Evolutionary conservation across 192 early-diverging fungal species (phyloP).

Genomic region (Lobosporangium transversale): DNA sequence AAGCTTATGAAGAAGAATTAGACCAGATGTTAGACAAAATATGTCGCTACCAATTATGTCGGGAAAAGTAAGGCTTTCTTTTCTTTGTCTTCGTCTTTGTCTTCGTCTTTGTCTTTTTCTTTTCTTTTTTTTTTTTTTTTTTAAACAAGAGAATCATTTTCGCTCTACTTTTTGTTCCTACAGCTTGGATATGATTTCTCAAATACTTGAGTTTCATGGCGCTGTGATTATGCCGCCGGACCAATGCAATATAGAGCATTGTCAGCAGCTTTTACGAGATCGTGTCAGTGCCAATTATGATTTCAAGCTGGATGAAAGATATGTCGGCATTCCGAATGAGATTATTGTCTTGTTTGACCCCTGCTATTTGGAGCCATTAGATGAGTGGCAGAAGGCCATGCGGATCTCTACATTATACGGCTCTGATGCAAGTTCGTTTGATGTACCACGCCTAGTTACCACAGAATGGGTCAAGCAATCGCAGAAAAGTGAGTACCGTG

Average conservation of each 20-base stretch:
- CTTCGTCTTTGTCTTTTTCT: background rate
- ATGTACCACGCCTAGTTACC: slow-evolving; percentile 36
- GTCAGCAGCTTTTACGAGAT: slow-evolving; percentile 20
- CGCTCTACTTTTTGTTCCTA: background rate
- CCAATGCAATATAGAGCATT: slow-evolving; percentile 32
- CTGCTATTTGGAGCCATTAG: slow-evolving; percentile 28
- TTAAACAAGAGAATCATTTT: no score
- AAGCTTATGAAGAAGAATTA: background rate
- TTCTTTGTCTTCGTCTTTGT: background rate
- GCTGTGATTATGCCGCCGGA: slow-evolving; percentile 29
- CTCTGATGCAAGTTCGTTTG: slow-evolving; percentile 11
- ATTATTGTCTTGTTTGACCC: slow-evolving; percentile 36
- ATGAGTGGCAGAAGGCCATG: slow-evolving; percentile 34
- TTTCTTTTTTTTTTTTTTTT: background rate
- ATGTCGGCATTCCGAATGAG: slow-evolving; percentile 16
- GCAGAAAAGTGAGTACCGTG: slow-evolving; percentile 13
- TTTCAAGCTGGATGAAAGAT: background rate
- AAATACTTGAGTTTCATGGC: slow-evolving; percentile 28
- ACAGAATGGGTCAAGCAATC: slow-evolving; percentile 39
- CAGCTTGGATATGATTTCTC: slow-evolving; percentile 22
- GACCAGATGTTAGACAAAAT: slow-evolving; percentile 3
- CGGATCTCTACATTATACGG: slow-evolving; percentile 19
- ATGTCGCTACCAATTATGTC: slow-evolving; percentile 21
- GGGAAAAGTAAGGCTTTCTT: slow-evolving; percentile 14
- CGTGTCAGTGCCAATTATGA: background rate